Evolutionary conservation across 305 asterid species (phyloP), one percentile per base, ranked within the genome.

Genomic region (Solanum hybrid): DNA sequence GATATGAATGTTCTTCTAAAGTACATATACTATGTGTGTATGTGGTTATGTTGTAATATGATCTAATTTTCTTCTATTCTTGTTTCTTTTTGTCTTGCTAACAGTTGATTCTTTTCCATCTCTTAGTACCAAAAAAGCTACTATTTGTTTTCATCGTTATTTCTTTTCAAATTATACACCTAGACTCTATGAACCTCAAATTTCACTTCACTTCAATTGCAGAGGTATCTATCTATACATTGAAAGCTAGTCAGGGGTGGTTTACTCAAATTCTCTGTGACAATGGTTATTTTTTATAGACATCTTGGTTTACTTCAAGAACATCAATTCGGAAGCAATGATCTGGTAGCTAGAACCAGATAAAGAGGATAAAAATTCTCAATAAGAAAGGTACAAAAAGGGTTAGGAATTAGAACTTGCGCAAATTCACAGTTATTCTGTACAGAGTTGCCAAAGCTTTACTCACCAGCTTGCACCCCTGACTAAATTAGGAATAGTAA

Each of bases 391-490:
- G 41, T 31, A 84, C 31, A 84, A 84, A 51, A 85, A 31, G 45
- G 76, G 29, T 57, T 85, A 85, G 77, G 31, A 85, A 85, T 57
- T 61, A 85, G 77, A 57, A 85, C 75, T 85, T 57, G 77, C 41
- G 88, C 70, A 81, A 85, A 85, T 10, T 85, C 77, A 85, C 45
- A 85, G 77, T 73, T 31, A 20, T 31, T 22, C 77, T 57, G 88
- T 57, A 85, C 45, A 85, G 88, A 57, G 77, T 57, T 51, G 88
- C 88, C 39, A 51, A 85, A 85, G 88, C 77, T 85, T 85, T 85
- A 37, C 77, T 85, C 77, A 57, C 77, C 88, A 85, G 88, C 77
- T 85, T 57, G 45, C 88, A 32, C 77, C 77, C 41, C 88, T 31
- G 77, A 85, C 77, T 32, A 85, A 85, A 51, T 85, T 85, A 85